Evolutionary conservation across 1,284 basidiomycete genomes (phyloP).

Genomic region (Exobasidium rhododendri): DNA sequence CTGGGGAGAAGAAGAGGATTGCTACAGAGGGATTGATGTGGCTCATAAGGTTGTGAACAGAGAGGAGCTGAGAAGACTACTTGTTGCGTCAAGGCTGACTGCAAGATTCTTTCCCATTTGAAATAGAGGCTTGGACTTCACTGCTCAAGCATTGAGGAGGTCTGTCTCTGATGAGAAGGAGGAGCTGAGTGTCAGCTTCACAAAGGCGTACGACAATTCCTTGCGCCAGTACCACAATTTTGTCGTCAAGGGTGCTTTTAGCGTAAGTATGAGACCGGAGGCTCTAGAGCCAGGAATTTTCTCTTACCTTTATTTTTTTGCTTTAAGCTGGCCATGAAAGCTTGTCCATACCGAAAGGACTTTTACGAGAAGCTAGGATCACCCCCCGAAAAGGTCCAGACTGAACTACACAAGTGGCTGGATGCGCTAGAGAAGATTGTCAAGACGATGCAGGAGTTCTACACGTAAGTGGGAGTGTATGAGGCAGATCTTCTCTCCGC

Average conservation of each 20-base stretch:
- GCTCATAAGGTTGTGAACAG: slow-evolving; percentile 75
- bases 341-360: slow-evolving; percentile 84
- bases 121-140: slow-evolving; percentile 79
- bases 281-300: too few relatives aligned
- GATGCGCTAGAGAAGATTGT: slow-evolving; percentile 70
- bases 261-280: slow-evolving; percentile 52
- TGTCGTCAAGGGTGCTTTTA: slow-evolving; percentile 77
- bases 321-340: slow-evolving; percentile 84
- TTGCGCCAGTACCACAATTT: slow-evolving; percentile 86
- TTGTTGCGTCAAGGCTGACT: background rate
- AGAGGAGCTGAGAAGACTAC: slow-evolving; percentile 3
- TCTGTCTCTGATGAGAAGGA: slow-evolving; percentile 68
- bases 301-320: background rate
- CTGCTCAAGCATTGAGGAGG: slow-evolving; percentile 74
- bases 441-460: slow-evolving; percentile 69
- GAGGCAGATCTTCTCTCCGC: background rate
- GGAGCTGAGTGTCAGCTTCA: slow-evolving; percentile 76
- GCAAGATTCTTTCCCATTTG: background rate
- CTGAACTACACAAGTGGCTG: slow-evolving; percentile 76
- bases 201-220: slow-evolving; percentile 74
- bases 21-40: slow-evolving; percentile 91
- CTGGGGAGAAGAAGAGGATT: slow-evolving; percentile 72
- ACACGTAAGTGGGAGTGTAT: slow-evolving; percentile 35
- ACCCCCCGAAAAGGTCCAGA: slow-evolving; percentile 67
- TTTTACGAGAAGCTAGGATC: slow-evolving; percentile 86